These are phyloP conservation scores for Cryptosporidium tyzzeri DNA, from an alignment of 169 alveolate genomes.

Conservation along the genomic window DNA sequence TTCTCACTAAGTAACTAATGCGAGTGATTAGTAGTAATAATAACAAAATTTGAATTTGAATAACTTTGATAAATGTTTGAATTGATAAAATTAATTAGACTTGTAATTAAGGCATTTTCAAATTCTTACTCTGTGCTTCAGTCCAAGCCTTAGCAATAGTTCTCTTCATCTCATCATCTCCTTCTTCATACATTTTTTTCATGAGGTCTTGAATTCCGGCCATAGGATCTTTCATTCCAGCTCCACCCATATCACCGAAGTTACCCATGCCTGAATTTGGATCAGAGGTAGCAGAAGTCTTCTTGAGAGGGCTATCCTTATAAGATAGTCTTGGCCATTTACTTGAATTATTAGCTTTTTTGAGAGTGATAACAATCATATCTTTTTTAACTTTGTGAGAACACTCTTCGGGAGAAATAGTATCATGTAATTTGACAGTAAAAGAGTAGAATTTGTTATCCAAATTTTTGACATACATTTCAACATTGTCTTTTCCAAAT, in stretches of 20 bases:
- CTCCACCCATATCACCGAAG: constrained; percentile 69
- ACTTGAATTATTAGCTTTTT: neutral
- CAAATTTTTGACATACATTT: constrained; percentile 27
- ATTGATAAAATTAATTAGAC: neutral
- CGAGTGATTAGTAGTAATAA: neutral
- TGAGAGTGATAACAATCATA: constrained; percentile 48
- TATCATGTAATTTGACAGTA: constrained; percentile 38
- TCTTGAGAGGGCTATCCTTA: constrained; percentile 76
- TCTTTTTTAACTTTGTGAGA: constrained; percentile 46
- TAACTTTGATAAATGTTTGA: too few species aligned
- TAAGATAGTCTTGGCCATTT: constrained; percentile 71
- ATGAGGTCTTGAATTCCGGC: constrained; percentile 82
- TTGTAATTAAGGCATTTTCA: constrained; percentile 28
- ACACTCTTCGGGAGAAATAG: constrained; percentile 16
- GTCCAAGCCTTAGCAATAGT: constrained; percentile 96
- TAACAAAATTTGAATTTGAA: neutral
- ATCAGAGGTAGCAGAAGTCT: constrained; percentile 63
- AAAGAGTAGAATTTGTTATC: constrained; percentile 44
- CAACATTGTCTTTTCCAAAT: constrained; percentile 29
- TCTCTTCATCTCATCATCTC: constrained; percentile 93
- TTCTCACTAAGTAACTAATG: too few species aligned
- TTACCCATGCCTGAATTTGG: constrained; percentile 68
- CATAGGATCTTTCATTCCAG: constrained; percentile 81
- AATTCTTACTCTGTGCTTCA: constrained; percentile 79
- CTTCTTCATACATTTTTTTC: constrained; percentile 85